These are phyloP conservation scores for Butyriboletus loyo DNA, from an alignment of 768 basidiomycete genomes.

Conservation along the genomic window DNA sequence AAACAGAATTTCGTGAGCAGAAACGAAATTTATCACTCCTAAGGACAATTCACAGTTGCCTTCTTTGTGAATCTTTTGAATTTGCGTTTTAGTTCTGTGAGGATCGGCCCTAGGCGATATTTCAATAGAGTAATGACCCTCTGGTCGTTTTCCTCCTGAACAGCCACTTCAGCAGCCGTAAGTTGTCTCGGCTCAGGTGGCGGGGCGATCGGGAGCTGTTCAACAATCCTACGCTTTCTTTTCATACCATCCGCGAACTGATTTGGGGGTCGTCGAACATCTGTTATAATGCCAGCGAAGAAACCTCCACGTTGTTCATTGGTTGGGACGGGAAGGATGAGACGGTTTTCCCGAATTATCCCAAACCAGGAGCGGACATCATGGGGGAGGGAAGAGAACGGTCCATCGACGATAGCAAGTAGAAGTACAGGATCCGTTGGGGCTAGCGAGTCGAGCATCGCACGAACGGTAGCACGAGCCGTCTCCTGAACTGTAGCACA, in stretches of 20 bases:
- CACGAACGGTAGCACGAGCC: conserved; percentile 77
- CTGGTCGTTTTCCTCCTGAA: conserved; percentile 81
- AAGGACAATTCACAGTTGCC: conserved; percentile 54
- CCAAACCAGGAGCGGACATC: conserved; percentile 96
- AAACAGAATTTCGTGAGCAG: conserved; percentile 9
- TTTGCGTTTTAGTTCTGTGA: conserved; percentile 87
- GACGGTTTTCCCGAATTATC: conserved; percentile 64
- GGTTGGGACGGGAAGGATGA: conserved; percentile 56
- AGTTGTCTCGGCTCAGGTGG: conserved; percentile 84
- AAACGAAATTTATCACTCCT: not conserved
- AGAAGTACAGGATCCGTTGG: conserved; percentile 94
- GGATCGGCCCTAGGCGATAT: conserved; percentile 85
- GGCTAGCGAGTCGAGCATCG: conserved; percentile 87
- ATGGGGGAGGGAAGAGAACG: conserved; percentile 60
- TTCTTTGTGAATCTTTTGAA: conserved; percentile 86
- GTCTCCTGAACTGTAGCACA: conserved; percentile 82
- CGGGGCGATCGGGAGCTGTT: conserved; percentile 84
- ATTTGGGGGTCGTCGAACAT: conserved; percentile 74
- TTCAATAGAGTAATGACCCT: conserved; percentile 77
- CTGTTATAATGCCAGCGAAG: conserved; percentile 69
- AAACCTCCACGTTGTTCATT: conserved; percentile 62
- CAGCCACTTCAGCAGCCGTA: conserved; percentile 73
- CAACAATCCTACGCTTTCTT: conserved; percentile 78
- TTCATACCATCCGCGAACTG: conserved; percentile 88
- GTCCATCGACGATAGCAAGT: conserved; percentile 83